A percentile compares a stretch with the other conserved stretches of the same genome.
Evolutionary conservation across 805 yeast genomes (phyloP).

Genomic region (Saturnispora saitoi): DNA sequence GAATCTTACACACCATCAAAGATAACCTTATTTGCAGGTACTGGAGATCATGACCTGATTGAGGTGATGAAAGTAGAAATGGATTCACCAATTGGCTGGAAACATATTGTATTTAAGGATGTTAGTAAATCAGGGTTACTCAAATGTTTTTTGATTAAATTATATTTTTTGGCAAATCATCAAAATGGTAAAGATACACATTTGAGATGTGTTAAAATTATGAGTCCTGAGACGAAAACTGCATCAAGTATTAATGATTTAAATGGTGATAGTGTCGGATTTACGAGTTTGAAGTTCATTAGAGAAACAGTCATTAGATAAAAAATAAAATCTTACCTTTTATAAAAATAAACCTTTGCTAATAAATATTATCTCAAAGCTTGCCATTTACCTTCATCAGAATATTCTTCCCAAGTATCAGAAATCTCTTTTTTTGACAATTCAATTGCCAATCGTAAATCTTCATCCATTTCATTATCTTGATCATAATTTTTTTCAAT

Average conservation of each 20-base stretch:
- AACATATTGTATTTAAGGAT: conserved; percentile 49
- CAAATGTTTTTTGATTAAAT: conserved; percentile 56
- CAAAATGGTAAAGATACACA: conserved; percentile 97
- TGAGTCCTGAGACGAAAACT: conserved; percentile 32
- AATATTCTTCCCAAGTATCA: neutral
- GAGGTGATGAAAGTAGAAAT: conserved; percentile 56
- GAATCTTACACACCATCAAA: conserved; percentile 89
- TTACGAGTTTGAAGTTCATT: conserved; percentile 26
- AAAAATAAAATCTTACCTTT: neutral
- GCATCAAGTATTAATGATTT: conserved; percentile 19
- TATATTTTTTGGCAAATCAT: conserved; percentile 66
- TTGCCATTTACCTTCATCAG: conserved; percentile 9
- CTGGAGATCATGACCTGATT: conserved; percentile 67
- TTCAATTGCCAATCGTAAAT: conserved; percentile 12
- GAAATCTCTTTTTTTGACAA: conserved; percentile 12
- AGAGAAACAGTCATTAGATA: conserved; percentile 29
- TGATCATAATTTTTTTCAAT: neutral
- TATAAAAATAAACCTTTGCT: neutral
- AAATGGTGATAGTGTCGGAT: conserved; percentile 22
- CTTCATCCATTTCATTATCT: conserved; percentile 10
- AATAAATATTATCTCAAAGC: neutral
- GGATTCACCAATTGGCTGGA: conserved; percentile 73
- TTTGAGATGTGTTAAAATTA: conserved; percentile 62
- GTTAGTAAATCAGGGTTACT: conserved; percentile 47
- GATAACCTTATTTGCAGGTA: conserved; percentile 60